These are phyloP conservation scores for Erodium chrysanthum DNA, from an alignment of 441 rosid species.

Conservation along the genomic window DNA sequence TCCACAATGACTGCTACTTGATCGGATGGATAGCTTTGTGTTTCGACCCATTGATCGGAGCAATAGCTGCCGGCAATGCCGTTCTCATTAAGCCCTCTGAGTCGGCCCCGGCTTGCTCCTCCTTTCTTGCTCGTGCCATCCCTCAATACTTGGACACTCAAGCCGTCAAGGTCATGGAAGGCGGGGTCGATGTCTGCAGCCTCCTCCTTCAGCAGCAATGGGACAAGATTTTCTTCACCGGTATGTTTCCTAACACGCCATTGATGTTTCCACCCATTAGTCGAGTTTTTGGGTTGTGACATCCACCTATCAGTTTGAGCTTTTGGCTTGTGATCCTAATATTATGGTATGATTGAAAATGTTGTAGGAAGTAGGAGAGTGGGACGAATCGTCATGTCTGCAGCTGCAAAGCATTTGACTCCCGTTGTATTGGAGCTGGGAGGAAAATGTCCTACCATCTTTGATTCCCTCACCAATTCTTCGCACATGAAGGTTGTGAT, in stretches of 20 bases:
- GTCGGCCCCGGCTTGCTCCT: conserved; percentile 45
- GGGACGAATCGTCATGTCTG: conserved; percentile 56
- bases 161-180: conserved; percentile 54
- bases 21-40: conserved; percentile 37
- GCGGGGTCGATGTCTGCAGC: conserved; percentile 42
- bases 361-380: conserved; percentile 48
- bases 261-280: too few species aligned
- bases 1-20: too few species aligned
- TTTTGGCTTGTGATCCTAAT: too few species aligned
- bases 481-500: conserved; percentile 38
- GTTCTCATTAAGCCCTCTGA: conserved; percentile 69
- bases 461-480: conserved; percentile 42
- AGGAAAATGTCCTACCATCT: conserved; percentile 63
- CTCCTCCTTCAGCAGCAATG: conserved; percentile 53
- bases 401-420: conserved; percentile 69
- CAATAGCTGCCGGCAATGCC: conserved; percentile 79
- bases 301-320: too few species aligned
- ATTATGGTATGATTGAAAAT: too few species aligned
- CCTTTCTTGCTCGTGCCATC: conserved; percentile 41
- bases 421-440: conserved; percentile 85
- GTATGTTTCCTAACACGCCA: conserved; percentile 27
- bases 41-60: conserved; percentile 74
- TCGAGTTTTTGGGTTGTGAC: too few species aligned
- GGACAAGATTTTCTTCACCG: conserved; percentile 92
- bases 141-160: conserved; percentile 51